A percentile compares a stretch with the other conserved stretches of the same genome.
These are phyloP conservation scores for Colletotrichum neosansevieriae DNA, from an alignment of 2,329 filamentous ascomycete genomes.

Conservation along the genomic window DNA sequence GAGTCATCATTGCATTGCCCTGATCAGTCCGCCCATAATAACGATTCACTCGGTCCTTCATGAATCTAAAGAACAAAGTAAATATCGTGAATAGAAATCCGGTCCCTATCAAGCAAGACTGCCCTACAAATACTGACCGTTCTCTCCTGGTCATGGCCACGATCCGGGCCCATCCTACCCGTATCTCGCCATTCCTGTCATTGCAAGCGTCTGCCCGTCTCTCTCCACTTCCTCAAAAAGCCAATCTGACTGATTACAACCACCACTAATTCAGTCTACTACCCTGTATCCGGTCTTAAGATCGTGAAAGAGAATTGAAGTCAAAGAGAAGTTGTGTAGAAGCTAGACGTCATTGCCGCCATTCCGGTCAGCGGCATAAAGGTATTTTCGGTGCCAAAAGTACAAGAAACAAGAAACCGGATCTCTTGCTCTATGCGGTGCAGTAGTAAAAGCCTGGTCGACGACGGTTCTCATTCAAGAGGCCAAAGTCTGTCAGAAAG, in stretches of 20 bases:
- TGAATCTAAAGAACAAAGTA: slow-evolving; percentile 1
- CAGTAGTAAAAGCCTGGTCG: background rate
- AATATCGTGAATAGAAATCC: slow-evolving; percentile 35
- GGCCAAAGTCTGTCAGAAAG: slow-evolving; percentile 4
- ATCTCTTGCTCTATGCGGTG: slow-evolving; percentile 18
- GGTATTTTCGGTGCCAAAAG: slow-evolving; percentile 42
- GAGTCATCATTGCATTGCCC: too few species aligned
- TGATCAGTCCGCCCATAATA: too few species aligned
- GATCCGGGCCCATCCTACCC: background rate
- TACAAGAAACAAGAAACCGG: slow-evolving; percentile 25
- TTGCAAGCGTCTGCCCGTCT: slow-evolving; percentile 12
- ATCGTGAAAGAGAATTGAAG: slow-evolving; percentile 36
- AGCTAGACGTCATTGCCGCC: slow-evolving; percentile 19
- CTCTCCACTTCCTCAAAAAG: slow-evolving; percentile 7
- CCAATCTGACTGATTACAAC: slow-evolving; percentile 28
- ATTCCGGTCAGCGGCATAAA: background rate
- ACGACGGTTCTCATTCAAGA: slow-evolving; percentile 12
- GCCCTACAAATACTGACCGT: slow-evolving; percentile 32
- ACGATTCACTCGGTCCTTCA: background rate
- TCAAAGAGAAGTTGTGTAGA: slow-evolving; percentile 42
- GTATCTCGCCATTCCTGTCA: slow-evolving; percentile 13
- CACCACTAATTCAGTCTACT: slow-evolving; percentile 26
- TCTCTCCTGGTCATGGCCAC: slow-evolving; percentile 18
- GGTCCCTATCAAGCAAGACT: slow-evolving; percentile 39
- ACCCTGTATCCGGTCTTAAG: slow-evolving; percentile 11